Percentiles rank a stretch among this genome's conserved stretches.
Conservation (phyloP, 208 protist species). For the Angomonas ambiguus region DNA sequence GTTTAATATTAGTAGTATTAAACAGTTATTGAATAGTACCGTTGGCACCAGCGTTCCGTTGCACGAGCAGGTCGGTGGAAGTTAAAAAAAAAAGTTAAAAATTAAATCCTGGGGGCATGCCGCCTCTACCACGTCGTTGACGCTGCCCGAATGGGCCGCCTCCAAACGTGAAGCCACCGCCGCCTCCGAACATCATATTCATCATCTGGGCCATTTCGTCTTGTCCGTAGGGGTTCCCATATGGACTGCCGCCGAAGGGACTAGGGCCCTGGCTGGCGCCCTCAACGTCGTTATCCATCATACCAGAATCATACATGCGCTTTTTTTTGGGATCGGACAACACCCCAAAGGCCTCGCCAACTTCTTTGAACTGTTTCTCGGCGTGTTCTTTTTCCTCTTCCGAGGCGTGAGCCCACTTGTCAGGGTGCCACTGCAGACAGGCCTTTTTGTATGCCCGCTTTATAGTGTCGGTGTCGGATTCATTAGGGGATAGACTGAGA, state of each 20-base stretch:
- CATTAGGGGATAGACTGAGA: slow-evolving; percentile 56
- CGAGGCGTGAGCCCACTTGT: slow-evolving; percentile 82
- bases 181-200: slow-evolving; percentile 54
- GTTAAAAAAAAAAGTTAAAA: background rate
- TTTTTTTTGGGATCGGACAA: slow-evolving; percentile 89
- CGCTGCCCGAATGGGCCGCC: slow-evolving; percentile 13
- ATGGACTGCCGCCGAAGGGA: slow-evolving; percentile 17
- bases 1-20: background rate
- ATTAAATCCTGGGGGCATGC: slow-evolving; percentile 7
- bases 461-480: slow-evolving; percentile 66
- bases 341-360: slow-evolving; percentile 80
- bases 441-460: slow-evolving; percentile 85
- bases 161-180: slow-evolving; percentile 27
- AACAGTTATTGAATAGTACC: background rate
- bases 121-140: slow-evolving; percentile 21
- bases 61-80: background rate
- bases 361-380: slow-evolving; percentile 87
- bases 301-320: slow-evolving; percentile 84
- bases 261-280: slow-evolving; percentile 21
- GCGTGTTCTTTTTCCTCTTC: slow-evolving; percentile 71
- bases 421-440: slow-evolving; percentile 90
- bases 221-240: slow-evolving; percentile 17
- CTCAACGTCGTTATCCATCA: slow-evolving; percentile 84
- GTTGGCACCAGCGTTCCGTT: background rate
- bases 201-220: slow-evolving; percentile 50